A percentile compares a stretch with the other conserved stretches of the same genome.
phyloP scores from a whole-genome alignment of 2,329 filamentous ascomycete species.

The Colletotrichum siamense region DNA sequence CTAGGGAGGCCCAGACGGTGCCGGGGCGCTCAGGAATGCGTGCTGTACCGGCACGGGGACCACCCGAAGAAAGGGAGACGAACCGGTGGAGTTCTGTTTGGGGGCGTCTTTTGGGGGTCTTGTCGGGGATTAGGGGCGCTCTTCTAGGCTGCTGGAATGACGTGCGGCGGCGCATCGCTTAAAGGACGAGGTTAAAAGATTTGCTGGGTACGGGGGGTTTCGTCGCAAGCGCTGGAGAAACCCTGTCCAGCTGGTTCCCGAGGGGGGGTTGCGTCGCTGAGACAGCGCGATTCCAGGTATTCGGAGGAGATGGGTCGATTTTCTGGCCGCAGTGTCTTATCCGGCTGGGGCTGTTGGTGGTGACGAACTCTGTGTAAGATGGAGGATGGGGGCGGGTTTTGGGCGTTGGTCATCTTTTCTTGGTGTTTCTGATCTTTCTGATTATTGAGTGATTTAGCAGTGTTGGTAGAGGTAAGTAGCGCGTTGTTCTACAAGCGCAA shows the following conservation, averaged over 20 bases:
- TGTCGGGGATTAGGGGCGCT: neutral
- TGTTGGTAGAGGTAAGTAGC: neutral
- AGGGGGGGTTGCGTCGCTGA: neutral
- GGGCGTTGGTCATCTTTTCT: neutral
- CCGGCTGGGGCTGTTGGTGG: neutral
- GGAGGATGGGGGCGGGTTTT: neutral
- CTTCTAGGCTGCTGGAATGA: neutral
- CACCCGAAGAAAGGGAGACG: conserved; percentile 6
- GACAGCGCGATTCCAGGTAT: conserved; percentile 10
- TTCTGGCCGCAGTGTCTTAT: neutral
- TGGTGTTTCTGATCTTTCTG: neutral
- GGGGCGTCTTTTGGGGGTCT: neutral
- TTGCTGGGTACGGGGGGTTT: neutral
- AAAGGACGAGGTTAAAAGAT: neutral
- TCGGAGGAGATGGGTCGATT: neutral
- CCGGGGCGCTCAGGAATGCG: neutral
- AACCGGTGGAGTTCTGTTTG: neutral
- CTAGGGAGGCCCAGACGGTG: neutral
- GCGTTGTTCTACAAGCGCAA: accelerated
- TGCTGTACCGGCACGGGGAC: neutral
- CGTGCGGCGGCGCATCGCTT: neutral
- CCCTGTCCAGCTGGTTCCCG: neutral
- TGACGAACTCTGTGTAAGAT: neutral
- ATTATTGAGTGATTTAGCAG: neutral
- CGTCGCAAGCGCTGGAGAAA: neutral